Evolutionary conservation across 306 rosid species (phyloP).

Genomic region (Cicer pinnatifidum): DNA sequence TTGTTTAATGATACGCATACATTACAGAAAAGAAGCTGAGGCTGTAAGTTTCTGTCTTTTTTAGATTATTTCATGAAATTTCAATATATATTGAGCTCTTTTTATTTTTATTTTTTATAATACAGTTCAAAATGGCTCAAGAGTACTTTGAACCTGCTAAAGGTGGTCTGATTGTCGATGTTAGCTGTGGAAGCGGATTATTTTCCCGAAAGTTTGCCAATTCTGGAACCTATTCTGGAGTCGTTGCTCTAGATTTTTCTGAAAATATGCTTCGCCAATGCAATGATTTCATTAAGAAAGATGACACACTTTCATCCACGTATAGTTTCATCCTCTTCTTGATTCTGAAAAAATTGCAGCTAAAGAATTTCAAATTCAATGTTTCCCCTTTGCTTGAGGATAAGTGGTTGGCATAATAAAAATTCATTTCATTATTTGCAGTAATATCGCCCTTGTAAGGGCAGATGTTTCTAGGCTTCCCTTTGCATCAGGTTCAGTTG

Average conservation of each 20-base stretch:
- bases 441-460: conserved; percentile 94
- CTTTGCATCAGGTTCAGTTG: conserved; percentile 78
- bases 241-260: conserved; percentile 86
- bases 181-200: conserved; percentile 94
- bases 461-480: conserved; percentile 98
- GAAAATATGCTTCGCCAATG: conserved; percentile 94
- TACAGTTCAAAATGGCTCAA: conserved; percentile 91
- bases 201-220: conserved; percentile 84
- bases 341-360: conserved; percentile 16
- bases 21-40: background rate
- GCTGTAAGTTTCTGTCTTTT: background rate
- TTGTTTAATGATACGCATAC: background rate
- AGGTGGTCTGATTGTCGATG: conserved; percentile 86
- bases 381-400: background rate
- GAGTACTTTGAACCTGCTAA: conserved; percentile 72
- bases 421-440: conserved; percentile 55
- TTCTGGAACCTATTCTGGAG: conserved; percentile 72
- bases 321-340: conserved; percentile 41
- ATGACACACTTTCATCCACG: conserved; percentile 59
- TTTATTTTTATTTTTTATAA: conserved; percentile 16
- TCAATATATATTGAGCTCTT: background rate
- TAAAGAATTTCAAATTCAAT: conserved; percentile 20
- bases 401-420: conserved; percentile 20
- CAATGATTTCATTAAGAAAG: conserved; percentile 80
- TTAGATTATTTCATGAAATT: background rate